Base-by-base conservation (phyloP, 495 filamentous ascomycete genomes). In the Filosporella fistucella region DNA sequence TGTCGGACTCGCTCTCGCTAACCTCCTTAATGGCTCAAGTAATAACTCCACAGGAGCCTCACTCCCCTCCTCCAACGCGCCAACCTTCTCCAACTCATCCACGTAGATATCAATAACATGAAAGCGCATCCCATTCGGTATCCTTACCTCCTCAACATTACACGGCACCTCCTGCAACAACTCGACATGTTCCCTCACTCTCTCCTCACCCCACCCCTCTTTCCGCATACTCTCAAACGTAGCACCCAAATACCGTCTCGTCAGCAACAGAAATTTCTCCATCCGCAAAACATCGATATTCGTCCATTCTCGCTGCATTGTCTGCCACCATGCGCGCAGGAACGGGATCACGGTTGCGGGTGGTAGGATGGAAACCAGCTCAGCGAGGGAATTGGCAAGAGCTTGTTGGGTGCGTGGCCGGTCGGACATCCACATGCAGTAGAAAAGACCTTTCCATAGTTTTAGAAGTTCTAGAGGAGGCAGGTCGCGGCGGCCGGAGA, bases 401-500 rank as follows among this genome's bases (percentile, higher is more conserved):
- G 77, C 80, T 75, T 95, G 91, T 72, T 96, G 91, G 10, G 86
- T 81, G 49, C 84, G 71, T 16, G 89, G 85, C 40, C 87, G 87
- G 68, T 96, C 91, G 63, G 84, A 89, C 84, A 95, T 91, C 84
- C 88, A 96, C 64, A 96, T 80, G 68, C 89, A 93, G 77, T 86
- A 97, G 71, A 94, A 97, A 20, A 98, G 80, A 28, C 91, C 93
- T 66, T 95, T 96, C 89, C 91, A 96, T 51, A 98, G 76, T 68
- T 96, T 96, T 45, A 94, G 74, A 25, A 88, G 71, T 40, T 98
- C 91, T 54, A 94, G 65, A 16, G 81, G 71, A 12, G 78, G 70
- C 45, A 98, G 80, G 28, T 76, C 66, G 21, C 77, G 77, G 25
- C 78, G 77, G 16, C 81, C 80, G 48, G 68, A 68, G 59, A 98